Percentiles rank a stretch among this genome's conserved stretches.
Evolutionary conservation across 176 grass and related monocot species (phyloP).

Genomic region (Phoenix dactylifera): DNA sequence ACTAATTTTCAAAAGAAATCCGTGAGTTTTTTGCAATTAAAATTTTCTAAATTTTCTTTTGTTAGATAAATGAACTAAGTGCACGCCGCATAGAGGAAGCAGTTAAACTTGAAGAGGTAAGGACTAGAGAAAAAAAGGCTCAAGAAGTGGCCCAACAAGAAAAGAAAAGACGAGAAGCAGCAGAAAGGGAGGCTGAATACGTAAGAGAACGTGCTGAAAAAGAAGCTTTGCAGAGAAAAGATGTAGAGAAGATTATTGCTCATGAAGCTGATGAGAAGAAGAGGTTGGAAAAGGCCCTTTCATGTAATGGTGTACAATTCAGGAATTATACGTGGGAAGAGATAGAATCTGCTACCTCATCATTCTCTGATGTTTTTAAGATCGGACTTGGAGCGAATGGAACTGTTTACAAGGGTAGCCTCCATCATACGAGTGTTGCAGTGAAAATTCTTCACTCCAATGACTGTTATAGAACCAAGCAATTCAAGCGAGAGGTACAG

Average conservation of each 20-base stretch:
- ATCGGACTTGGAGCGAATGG: constrained; percentile 65
- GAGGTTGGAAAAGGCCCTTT: constrained; percentile 2
- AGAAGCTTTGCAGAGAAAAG: constrained; percentile 17
- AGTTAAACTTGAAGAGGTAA: constrained; percentile 34
- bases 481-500: constrained; percentile 73
- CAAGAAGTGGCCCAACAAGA: constrained; percentile 27
- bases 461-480: constrained; percentile 33
- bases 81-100: constrained; percentile 40
- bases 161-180: constrained; percentile 23
- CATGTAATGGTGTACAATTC: constrained; percentile 15
- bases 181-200: constrained; percentile 23
- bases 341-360: constrained; percentile 58
- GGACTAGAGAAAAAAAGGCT: constrained; percentile 19
- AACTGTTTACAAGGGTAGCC: constrained; percentile 71
- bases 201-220: constrained; percentile 15
- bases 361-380: constrained; percentile 51
- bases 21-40: background rate
- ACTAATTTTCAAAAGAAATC: constrained; percentile 6
- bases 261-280: constrained; percentile 27
- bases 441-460: constrained; percentile 71
- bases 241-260: constrained; percentile 18
- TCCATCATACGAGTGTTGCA: constrained; percentile 57
- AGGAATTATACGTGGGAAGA: constrained; percentile 71
- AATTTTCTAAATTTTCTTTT: constrained; percentile 9
- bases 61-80: constrained; percentile 27